Evolutionary conservation across 495 filamentous ascomycete genomes (phyloP).

Genomic region (Neurospora sp.): DNA sequence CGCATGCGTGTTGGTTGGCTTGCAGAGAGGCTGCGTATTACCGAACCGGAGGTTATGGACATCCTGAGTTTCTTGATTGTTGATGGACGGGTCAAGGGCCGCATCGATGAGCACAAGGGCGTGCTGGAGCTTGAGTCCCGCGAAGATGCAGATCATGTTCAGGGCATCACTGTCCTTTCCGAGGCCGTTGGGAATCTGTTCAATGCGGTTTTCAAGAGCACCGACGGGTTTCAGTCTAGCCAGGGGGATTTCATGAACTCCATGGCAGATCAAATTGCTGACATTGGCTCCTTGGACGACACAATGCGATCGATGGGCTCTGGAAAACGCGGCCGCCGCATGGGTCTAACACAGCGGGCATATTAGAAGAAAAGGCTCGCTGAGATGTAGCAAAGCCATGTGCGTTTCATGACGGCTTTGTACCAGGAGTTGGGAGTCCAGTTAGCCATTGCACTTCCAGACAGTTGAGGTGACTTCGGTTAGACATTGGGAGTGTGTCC

Average conservation of each 20-base stretch:
- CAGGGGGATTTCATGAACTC: not conserved
- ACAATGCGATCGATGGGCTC: not conserved
- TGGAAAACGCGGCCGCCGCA: not conserved
- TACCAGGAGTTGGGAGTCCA: not conserved
- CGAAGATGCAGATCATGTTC: constrained; percentile 62
- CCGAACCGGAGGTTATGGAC: constrained; percentile 76
- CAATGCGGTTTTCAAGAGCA: constrained; percentile 54
- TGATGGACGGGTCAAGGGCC: constrained; percentile 72
- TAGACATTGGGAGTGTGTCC: not conserved
- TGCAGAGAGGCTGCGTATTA: constrained; percentile 74
- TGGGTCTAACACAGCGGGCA: not conserved
- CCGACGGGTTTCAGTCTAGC: constrained; percentile 50
- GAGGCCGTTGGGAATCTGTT: constrained; percentile 56
- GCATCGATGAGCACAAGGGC: constrained; percentile 80
- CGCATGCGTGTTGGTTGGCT: constrained; percentile 82
- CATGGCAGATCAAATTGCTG: not conserved
- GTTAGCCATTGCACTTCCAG: not conserved
- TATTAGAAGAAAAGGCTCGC: not conserved
- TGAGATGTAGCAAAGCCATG: not conserved
- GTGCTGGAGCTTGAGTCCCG: constrained; percentile 69
- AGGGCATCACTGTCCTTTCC: constrained; percentile 64
- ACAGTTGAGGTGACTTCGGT: not conserved
- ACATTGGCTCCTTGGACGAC: not conserved
- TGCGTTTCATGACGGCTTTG: not conserved
- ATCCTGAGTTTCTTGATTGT: constrained; percentile 90